Conservation (phyloP, 2,329 filamentous ascomycete genomes). For the Pseudogymnoascus sp. region DNA sequence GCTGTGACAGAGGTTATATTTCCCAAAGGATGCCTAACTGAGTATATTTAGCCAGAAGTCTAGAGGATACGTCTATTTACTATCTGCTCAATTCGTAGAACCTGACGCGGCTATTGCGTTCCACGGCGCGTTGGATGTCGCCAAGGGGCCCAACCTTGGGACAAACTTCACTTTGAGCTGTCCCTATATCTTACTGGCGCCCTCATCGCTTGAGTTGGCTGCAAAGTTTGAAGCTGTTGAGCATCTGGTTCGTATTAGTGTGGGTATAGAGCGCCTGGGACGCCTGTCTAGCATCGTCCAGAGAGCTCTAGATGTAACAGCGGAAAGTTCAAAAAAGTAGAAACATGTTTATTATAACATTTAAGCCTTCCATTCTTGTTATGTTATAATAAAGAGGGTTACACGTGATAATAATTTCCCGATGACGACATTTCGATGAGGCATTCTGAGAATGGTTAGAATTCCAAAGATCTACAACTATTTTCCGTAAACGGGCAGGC, state of each 20-base stretch:
- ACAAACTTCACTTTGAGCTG: no score
- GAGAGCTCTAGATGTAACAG: not conserved
- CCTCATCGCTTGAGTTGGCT: not conserved
- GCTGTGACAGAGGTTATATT: no score
- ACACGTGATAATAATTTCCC: not conserved
- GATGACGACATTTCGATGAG: not conserved
- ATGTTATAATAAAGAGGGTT: not conserved
- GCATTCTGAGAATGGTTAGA: not conserved
- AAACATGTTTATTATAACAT: not conserved
- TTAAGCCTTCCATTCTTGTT: not conserved
- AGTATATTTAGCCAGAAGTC: no score
- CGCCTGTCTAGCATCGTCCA: not conserved
- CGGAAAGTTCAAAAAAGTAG: not conserved
- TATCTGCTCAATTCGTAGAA: no score
- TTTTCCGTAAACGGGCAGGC: not conserved
- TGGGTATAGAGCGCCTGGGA: conserved; percentile 12
- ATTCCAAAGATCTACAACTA: not conserved
- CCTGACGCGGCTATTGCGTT: no score
- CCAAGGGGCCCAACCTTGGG: no score
- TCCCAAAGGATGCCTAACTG: no score
- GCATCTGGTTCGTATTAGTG: not conserved
- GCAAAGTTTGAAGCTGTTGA: conserved; percentile 12
- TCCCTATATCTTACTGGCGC: conserved; percentile 21
- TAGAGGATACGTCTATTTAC: no score
- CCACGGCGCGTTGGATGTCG: no score